These are phyloP conservation scores for Lasiosphaeria ovina DNA, from an alignment of 495 filamentous ascomycete genomes.

Conservation along the genomic window DNA sequence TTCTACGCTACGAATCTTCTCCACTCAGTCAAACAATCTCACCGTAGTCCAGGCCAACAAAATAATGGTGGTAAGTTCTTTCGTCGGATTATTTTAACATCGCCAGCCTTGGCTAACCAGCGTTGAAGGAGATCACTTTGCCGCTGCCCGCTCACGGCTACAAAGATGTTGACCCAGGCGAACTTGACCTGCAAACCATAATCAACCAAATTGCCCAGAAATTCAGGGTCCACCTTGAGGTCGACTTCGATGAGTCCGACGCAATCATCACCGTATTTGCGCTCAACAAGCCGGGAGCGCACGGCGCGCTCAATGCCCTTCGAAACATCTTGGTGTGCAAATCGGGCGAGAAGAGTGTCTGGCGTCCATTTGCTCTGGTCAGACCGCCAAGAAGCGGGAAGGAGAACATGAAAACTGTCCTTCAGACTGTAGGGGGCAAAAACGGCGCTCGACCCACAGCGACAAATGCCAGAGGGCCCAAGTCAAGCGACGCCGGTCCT, in stretches of 20 bases:
- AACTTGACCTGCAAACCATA: constrained; percentile 11
- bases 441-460: constrained; percentile 11
- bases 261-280: constrained; percentile 14
- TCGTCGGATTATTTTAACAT: neutral
- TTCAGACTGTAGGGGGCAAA: constrained; percentile 6
- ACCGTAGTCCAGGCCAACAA: too few relatives aligned
- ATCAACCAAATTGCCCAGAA: constrained; percentile 16
- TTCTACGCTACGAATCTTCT: too few relatives aligned
- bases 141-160: constrained; percentile 10
- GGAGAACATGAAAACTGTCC: neutral
- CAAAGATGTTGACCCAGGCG: constrained; percentile 18
- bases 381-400: constrained; percentile 7
- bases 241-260: constrained; percentile 7
- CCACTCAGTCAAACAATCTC: too few relatives aligned
- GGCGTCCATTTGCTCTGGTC: constrained; percentile 15
- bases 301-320: constrained; percentile 5
- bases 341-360: constrained; percentile 14
- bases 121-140: constrained; percentile 3
- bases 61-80: neutral
- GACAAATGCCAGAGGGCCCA: neutral
- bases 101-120: constrained; percentile 4
- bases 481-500: neutral
- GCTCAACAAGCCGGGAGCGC: constrained; percentile 8
- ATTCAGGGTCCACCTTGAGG: constrained; percentile 4
- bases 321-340: constrained; percentile 1